Evolutionary conservation across 192 early-diverging fungal genomes (phyloP).

Genomic region (Geosiphon pyriformis): DNA sequence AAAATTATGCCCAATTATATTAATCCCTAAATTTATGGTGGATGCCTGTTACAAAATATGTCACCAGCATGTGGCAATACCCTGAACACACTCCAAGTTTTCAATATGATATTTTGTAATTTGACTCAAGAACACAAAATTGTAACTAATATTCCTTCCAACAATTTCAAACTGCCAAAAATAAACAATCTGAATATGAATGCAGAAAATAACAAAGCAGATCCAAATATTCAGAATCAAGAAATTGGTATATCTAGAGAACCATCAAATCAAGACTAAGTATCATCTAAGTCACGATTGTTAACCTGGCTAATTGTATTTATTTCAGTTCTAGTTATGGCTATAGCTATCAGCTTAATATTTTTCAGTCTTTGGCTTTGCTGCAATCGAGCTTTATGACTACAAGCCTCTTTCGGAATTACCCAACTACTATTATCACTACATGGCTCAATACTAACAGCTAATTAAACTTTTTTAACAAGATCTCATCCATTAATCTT

Average conservation of each 20-base stretch:
- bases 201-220: too few species aligned
- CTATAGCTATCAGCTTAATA: neutral
- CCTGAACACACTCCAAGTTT: neutral
- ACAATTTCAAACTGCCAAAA: neutral
- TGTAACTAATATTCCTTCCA: neutral
- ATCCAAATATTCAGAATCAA: too few species aligned
- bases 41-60: neutral
- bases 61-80: neutral
- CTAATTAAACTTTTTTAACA: too few species aligned
- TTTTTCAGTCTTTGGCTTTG: neutral
- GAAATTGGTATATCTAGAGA: too few species aligned
- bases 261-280: neutral
- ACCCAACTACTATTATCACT: too few species aligned
- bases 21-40: neutral
- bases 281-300: neutral
- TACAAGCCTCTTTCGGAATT: neutral
- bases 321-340: neutral
- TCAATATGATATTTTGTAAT: neutral
- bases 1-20: too few species aligned
- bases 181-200: neutral
- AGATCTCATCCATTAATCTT: too few species aligned
- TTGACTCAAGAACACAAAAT: neutral
- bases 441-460: too few species aligned
- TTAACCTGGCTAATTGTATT: neutral
- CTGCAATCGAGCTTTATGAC: neutral